Conservation (phyloP, 345 rosid genomes). For the Gynandropsis gynandra region DNA sequence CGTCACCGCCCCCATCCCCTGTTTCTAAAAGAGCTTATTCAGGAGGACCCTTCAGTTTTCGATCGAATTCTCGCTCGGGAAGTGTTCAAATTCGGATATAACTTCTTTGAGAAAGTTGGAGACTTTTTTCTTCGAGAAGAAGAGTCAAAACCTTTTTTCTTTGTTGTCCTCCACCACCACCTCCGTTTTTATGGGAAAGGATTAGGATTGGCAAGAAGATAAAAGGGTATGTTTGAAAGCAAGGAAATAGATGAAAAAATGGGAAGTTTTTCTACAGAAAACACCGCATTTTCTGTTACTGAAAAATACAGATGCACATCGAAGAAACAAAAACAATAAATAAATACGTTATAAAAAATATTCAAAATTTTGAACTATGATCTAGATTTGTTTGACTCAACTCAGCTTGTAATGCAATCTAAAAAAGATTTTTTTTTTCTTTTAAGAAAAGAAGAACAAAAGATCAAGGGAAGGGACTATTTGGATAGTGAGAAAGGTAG, state of each 20-base stretch:
- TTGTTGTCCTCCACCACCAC: background rate
- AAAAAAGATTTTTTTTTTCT: background rate
- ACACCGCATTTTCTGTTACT: background rate
- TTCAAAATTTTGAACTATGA: slow-evolving; percentile 11
- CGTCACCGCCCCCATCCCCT: slow-evolving; percentile 88
- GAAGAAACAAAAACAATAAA: background rate
- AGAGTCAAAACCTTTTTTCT: background rate
- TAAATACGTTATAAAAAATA: background rate
- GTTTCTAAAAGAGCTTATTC: too few species aligned
- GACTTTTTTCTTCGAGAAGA: background rate
- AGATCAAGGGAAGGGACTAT: background rate
- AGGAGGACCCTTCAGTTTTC: background rate
- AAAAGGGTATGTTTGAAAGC: background rate
- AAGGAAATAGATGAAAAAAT: background rate
- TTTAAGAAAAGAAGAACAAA: background rate
- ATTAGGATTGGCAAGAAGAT: background rate
- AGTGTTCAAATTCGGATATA: background rate
- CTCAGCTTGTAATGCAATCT: background rate
- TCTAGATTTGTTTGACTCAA: slow-evolving; percentile 23
- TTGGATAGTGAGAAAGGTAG: slow-evolving; percentile 9
- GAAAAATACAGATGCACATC: background rate
- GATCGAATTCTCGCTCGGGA: background rate
- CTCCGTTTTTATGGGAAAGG: background rate
- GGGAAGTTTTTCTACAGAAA: background rate
- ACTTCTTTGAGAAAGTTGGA: background rate